Conservation (phyloP, 208 protist species). For the Acanthamoeba quina region DNA sequence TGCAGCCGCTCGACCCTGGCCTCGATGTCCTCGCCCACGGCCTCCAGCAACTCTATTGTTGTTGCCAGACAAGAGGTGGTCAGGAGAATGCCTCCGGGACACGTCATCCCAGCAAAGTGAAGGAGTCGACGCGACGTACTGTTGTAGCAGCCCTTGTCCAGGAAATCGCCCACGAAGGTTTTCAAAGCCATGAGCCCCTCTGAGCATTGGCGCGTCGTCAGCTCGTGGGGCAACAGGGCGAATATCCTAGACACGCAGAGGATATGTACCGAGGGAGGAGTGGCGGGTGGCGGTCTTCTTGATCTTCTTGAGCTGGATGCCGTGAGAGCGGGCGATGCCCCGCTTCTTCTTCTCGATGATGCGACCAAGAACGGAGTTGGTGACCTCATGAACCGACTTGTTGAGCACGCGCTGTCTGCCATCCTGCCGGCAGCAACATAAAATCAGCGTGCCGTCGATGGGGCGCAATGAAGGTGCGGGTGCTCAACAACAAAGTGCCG, state of each 20-base stretch:
- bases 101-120: neutral
- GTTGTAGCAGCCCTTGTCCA: slow-evolving; percentile 64
- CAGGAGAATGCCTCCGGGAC: neutral
- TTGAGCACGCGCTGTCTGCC: slow-evolving; percentile 21
- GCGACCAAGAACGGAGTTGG: slow-evolving; percentile 12
- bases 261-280: slow-evolving; percentile 14
- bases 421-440: neutral
- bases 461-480: too few species aligned
- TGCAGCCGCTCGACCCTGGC: neutral
- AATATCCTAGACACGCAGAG: neutral
- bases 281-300: slow-evolving; percentile 19
- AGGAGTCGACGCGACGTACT: neutral
- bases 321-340: neutral
- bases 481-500: neutral
- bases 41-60: neutral
- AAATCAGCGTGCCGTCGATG: neutral
- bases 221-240: neutral
- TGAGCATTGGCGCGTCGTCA: neutral
- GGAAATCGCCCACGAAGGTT: neutral
- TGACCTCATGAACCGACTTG: slow-evolving; percentile 56
- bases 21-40: slow-evolving; percentile 49
- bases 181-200: slow-evolving; percentile 54
- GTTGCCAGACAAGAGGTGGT: neutral
- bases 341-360: slow-evolving; percentile 67
- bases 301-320: slow-evolving; percentile 58